phyloP scores from a whole-genome alignment of 495 filamentous ascomycete genomes.

The Hypoxylon cercidicola region DNA sequence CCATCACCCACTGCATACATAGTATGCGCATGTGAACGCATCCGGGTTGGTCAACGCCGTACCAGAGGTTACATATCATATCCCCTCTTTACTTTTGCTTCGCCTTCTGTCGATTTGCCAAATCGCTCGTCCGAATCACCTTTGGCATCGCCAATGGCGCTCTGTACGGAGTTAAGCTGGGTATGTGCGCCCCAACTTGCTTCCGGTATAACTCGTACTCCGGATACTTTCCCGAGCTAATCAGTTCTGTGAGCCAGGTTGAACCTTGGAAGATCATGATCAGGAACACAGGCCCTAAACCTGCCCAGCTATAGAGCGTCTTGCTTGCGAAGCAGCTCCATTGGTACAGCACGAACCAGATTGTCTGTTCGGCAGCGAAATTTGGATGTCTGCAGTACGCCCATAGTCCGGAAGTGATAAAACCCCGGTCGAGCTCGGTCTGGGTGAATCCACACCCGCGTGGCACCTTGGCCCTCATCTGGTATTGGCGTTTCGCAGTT shows the following conservation, averaged over 20 bases:
- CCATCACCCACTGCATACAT: conserved; percentile 3
- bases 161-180: conserved; percentile 60
- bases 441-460: conserved; percentile 60
- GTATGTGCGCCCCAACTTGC: conserved; percentile 83
- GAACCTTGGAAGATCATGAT: conserved; percentile 87
- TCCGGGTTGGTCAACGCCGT: conserved; percentile 13
- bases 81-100: conserved; percentile 47
- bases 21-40: conserved; percentile 24
- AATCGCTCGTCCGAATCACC: conserved; percentile 59
- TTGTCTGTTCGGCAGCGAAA: conserved; percentile 89
- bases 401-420: conserved; percentile 87
- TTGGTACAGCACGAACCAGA: conserved; percentile 88
- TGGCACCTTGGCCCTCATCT: conserved; percentile 74
- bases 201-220: conserved; percentile 89
- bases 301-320: conserved; percentile 80
- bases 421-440: conserved; percentile 90
- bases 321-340: conserved; percentile 83
- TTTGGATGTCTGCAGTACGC: conserved; percentile 91
- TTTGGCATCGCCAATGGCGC: conserved; percentile 46
- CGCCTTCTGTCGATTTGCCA: conserved; percentile 52
- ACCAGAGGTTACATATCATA: conserved; percentile 12
- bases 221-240: conserved; percentile 83
- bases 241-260: conserved; percentile 84
- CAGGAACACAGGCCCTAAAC: conserved; percentile 73
- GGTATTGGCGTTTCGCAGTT: conserved; percentile 78